Evolutionary conservation across 352 stramenopile genomes (phyloP), one percentile per base, ranked within the genome.

Genomic region (Globisporangium middletonii): DNA sequence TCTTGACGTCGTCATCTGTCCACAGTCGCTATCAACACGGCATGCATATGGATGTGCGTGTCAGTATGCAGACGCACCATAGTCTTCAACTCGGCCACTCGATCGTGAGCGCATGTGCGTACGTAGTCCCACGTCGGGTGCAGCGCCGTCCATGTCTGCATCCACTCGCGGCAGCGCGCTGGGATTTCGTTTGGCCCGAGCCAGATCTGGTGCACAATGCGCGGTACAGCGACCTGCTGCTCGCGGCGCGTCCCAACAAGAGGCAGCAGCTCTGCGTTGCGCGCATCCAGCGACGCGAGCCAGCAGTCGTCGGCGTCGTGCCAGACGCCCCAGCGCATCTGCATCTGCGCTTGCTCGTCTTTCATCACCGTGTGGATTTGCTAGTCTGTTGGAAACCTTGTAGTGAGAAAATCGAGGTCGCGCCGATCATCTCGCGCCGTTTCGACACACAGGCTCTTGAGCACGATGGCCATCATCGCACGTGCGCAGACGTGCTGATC

Each of bases 181-280:
- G 63, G 77, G 53, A 72, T 73, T 51, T 57, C 35, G 0, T 45
- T 28, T 0, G 64, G 60, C 2, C 81, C 81, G 9, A 91, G 71
- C 81, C 81, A 91, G 53, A 91, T 86, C 48, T 91, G 81, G 57
- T 91, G 81, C 18, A 88, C 67, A n/a, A 75, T 70, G 11, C 58
- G 69, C 23, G 78, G 7, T 11, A 16, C 12, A 30, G 15, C 30
- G 12, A 3, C 6, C 15, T 42, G 42, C 19, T 43, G 42, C 19
- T 43, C 47, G 26, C 8, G 26, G 5, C 41, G 13, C 41, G 41
- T n/a, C 0, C 41, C 41, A 13, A 45, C 44, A 23, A 38, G 27
- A 11, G 56, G 44, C 13, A 68, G 35, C 7, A 60, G 50, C 4
- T 57, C 48, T 19, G 35, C 45, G 19, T 75, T 57, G 54, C 62